Evolutionary conservation across 139 green algal genomes (phyloP).

Genomic region (Chlorella ohadii): DNA sequence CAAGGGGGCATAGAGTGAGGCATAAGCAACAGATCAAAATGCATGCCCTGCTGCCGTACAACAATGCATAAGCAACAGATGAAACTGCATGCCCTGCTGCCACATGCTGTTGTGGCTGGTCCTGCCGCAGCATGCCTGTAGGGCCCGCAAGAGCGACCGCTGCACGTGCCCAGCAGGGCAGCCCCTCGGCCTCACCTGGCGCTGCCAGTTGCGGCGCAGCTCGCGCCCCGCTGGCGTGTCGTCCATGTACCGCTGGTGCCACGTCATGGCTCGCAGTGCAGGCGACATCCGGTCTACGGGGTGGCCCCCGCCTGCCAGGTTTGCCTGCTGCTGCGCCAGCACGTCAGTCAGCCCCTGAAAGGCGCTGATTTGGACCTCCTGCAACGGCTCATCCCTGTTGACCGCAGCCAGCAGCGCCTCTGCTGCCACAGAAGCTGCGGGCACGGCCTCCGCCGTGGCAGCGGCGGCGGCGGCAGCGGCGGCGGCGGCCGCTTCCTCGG

Average conservation of each 20-base stretch:
- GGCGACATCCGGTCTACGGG: background rate
- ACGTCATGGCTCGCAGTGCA: conserved; percentile 37
- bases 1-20: too few species aligned
- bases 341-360: conserved; percentile 32
- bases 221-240: conserved; percentile 30
- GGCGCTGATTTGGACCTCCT: background rate
- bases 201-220: conserved; percentile 48
- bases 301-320: background rate
- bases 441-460: background rate
- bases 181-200: background rate
- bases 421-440: background rate
- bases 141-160: too few species aligned
- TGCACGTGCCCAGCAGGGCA: too few species aligned
- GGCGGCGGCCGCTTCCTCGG: background rate
- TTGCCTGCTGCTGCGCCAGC: conserved; percentile 26
- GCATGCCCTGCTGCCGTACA: too few species aligned
- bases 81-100: too few species aligned
- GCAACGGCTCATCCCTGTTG: background rate
- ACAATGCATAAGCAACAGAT: too few species aligned
- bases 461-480: background rate
- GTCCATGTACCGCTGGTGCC: conserved; percentile 42
- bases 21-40: too few species aligned
- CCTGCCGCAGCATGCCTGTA: too few species aligned
- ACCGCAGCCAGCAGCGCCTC: too few species aligned
- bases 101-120: too few species aligned